A percentile compares a stretch with the other conserved stretches of the same genome.
phyloP scores from a whole-genome alignment of 2,329 filamentous ascomycete species.

The Mycosphaerella arachidis region DNA sequence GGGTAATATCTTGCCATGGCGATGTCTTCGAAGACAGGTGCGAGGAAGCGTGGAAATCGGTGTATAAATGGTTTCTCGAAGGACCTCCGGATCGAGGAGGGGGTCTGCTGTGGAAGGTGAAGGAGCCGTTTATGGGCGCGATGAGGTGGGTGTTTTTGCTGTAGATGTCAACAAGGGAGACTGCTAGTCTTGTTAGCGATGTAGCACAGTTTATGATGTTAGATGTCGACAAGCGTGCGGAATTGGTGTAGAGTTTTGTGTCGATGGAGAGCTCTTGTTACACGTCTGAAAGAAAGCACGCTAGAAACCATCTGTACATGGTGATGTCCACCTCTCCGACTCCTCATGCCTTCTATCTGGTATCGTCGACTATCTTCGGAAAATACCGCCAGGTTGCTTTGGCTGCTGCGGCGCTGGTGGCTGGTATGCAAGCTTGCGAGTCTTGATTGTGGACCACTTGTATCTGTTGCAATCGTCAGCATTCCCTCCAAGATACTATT shows the following conservation, averaged over 20 bases:
- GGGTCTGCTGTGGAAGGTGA: slow-evolving; percentile 4
- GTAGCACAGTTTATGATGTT: not conserved
- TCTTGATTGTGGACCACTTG: slow-evolving; percentile 97
- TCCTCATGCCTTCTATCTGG: not conserved
- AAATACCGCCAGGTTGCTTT: slow-evolving; percentile 22
- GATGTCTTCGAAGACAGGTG: slow-evolving; percentile 10
- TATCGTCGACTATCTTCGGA: slow-evolving; percentile 24
- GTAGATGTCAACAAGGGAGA: not conserved
- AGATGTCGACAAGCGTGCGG: not conserved
- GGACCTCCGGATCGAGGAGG: not conserved
- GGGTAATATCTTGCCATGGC: slow-evolving; percentile 14
- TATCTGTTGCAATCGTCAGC: slow-evolving; percentile 52
- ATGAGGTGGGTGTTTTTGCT: not conserved
- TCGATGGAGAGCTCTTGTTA: slow-evolving; percentile 18
- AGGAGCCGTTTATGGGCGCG: slow-evolving; percentile 8
- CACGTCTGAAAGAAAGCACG: slow-evolving; percentile 18
- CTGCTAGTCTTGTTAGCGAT: not conserved
- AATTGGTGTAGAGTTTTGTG: not conserved
- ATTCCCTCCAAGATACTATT: not conserved
- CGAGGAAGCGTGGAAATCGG: slow-evolving; percentile 9
- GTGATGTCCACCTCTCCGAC: slow-evolving; percentile 11
- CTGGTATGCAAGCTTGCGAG: slow-evolving; percentile 66
- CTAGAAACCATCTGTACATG: slow-evolving; percentile 25
- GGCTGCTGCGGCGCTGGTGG: slow-evolving; percentile 14
- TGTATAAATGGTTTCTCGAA: slow-evolving; percentile 13